A percentile compares a stretch with the other conserved stretches of the same genome.
These are phyloP conservation scores for Domatiomyces globalis DNA, from an alignment of 2,329 filamentous ascomycete genomes.

Conservation along the genomic window DNA sequence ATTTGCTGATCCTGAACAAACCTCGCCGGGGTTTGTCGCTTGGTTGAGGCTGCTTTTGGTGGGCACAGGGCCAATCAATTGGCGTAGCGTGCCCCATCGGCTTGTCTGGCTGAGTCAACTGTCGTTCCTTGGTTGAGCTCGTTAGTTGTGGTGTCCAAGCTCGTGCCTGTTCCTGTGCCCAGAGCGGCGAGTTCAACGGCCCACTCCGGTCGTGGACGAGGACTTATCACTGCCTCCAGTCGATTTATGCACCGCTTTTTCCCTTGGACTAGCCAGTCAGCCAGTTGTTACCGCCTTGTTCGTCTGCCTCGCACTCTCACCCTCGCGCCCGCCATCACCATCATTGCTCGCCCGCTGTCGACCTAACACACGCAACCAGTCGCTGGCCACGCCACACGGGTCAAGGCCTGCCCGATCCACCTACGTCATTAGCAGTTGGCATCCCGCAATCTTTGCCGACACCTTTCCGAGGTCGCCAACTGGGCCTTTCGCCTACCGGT, in stretches of 20 bases:
- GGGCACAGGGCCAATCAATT: background rate
- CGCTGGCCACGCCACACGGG: background rate
- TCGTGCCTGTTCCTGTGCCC: background rate
- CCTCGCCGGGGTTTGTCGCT: background rate
- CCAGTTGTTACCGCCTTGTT: too few relatives aligned
- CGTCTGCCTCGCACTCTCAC: too few relatives aligned
- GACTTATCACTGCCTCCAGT: too few relatives aligned
- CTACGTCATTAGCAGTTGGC: background rate
- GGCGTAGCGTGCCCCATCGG: background rate
- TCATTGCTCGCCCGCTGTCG: too few relatives aligned
- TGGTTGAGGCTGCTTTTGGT: background rate
- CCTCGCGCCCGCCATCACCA: too few relatives aligned
- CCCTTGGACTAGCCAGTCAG: too few relatives aligned
- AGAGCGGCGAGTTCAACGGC: background rate
- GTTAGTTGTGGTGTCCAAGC: background rate
- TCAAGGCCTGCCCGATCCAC: background rate
- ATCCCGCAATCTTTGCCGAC: constrained; percentile 11
- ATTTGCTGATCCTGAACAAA: too few relatives aligned
- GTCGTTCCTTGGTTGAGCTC: background rate
- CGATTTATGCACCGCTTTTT: too few relatives aligned
- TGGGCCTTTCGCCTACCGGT: background rate
- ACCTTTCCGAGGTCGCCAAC: constrained; percentile 9
- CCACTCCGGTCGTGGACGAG: too few relatives aligned
- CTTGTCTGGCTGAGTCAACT: background rate
- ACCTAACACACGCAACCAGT: background rate